Evolutionary conservation across 1,284 basidiomycete genomes (phyloP).

Genomic region (Melampsora americana): DNA sequence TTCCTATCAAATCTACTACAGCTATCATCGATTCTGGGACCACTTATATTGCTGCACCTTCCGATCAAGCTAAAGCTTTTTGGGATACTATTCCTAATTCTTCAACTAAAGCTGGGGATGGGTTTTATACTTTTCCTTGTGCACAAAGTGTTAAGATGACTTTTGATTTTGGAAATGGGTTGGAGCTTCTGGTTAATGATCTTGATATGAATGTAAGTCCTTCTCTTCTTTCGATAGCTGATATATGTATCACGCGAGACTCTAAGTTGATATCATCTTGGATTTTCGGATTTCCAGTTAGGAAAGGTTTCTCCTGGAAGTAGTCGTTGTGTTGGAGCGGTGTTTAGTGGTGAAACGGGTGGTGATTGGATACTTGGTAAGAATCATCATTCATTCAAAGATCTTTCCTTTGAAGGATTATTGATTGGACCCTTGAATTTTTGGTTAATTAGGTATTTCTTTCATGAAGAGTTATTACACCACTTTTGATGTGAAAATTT

Average conservation of each 20-base stretch:
- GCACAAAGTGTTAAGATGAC: conserved; percentile 28
- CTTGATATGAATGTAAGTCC: conserved; percentile 38
- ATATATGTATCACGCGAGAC: neutral
- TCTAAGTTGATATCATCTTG: too few relatives aligned
- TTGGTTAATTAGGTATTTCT: conserved; percentile 30
- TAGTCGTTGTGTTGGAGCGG: conserved; percentile 42
- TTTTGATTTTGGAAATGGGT: conserved; percentile 41
- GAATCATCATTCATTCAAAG: neutral
- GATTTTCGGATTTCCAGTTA: neutral
- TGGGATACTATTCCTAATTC: conserved; percentile 42
- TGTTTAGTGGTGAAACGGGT: conserved; percentile 41
- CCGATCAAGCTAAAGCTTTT: conserved; percentile 34
- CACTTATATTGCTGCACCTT: conserved; percentile 42
- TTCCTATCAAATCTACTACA: conserved; percentile 15
- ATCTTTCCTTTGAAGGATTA: neutral
- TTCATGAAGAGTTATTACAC: conserved; percentile 45
- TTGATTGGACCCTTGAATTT: neutral
- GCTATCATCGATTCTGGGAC: conserved; percentile 41
- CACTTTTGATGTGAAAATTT: conserved; percentile 38
- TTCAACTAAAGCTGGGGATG: conserved; percentile 19
- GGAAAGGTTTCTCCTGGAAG: conserved; percentile 42
- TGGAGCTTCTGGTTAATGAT: conserved; percentile 31
- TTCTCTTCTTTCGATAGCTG: neutral
- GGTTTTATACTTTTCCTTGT: conserved; percentile 44
- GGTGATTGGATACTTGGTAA: conserved; percentile 43